Evolutionary conservation across 1,284 basidiomycete species (phyloP), one percentile per base, ranked within the genome.

Genomic region (Moesziomyces sp.): DNA sequence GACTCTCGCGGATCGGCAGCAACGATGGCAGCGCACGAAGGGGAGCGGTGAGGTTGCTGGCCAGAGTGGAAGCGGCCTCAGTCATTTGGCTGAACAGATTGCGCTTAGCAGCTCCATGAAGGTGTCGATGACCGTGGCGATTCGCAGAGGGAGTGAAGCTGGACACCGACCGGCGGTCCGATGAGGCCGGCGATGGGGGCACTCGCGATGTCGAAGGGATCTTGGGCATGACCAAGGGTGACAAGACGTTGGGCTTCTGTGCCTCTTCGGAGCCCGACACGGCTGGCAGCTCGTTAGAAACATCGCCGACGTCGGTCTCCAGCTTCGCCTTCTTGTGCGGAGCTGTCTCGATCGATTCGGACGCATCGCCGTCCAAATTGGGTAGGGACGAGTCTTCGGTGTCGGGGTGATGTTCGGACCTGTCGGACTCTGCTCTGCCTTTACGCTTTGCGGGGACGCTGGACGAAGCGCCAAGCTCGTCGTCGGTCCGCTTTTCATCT

Each of bases 151-250:
- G 63, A 9, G 70, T 67, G 35, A 73, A 73, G 60, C 63, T 73
- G 6, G 64, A 73, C 1, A 59, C 59, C 4, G 63, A 66, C 33
- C 64, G 59, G 21, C 70, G 55, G 24, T 67, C 64, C 18, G 70
- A 67, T 18, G 64, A 73, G n/a, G 70, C 64, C 16, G 70, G 70
- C 21, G 70, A 67, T 2, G 69, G 59, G n/a, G 69, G 69, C 38
- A 66, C 69, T 21, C 60, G 62, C 1, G n/a, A 43, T 5, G 66
- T 44, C 16, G 55, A 33, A 16, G 50, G 44, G 35, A 24, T 42
- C 28, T 28, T 51, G 14, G 47, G 30, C 23, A 33, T 43, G 23
- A 50, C 33, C 8, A 52, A 33, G 11, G 28, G 11, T 18, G 52
- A 40, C 14, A 23, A 18, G 8, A 52, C 48, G 30, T 21, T 26